Evolutionary conservation across 805 yeast genomes (phyloP).

Genomic region (Sugiyamaella boreocaroliniensis): DNA sequence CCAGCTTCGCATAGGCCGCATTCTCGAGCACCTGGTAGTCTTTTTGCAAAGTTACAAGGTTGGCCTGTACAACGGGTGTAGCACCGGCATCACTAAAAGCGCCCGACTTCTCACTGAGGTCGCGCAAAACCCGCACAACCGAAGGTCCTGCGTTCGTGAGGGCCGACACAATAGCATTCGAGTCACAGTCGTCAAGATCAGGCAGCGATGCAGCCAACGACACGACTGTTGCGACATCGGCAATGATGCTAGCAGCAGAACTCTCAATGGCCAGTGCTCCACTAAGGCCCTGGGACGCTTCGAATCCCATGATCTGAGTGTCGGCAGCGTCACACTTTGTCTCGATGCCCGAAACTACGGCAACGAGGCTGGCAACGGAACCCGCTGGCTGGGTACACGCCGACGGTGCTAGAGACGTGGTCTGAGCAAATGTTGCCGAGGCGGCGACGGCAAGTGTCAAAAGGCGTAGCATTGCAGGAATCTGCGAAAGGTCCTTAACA

Average conservation of each 20-base stretch:
- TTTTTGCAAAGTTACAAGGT: constrained; percentile 18
- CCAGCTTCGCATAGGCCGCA: constrained; percentile 13
- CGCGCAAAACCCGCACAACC: constrained; percentile 18
- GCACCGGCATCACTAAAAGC: constrained; percentile 24
- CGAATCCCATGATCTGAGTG: constrained; percentile 7
- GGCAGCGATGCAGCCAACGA: constrained; percentile 7
- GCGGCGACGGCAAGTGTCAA: not conserved
- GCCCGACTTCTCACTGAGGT: constrained; percentile 19
- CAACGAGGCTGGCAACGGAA: not conserved
- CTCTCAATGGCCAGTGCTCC: constrained; percentile 28
- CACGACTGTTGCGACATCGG: constrained; percentile 14
- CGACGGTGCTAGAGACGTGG: not conserved
- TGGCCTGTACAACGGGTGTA: constrained; percentile 18
- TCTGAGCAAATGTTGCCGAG: not conserved
- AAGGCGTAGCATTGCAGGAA: no score
- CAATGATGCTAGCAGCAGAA: constrained; percentile 17
- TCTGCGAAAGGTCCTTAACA: no score
- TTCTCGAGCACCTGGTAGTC: constrained; percentile 19
- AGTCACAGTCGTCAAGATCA: constrained; percentile 12
- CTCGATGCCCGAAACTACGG: constrained; percentile 10
- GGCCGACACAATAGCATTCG: constrained; percentile 7
- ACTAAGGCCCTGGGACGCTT: constrained; percentile 18
- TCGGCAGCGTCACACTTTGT: constrained; percentile 10
- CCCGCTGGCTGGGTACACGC: not conserved
- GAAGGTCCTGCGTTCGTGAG: constrained; percentile 12